Percentiles rank a stretch among this genome's conserved stretches.
phyloP scores from a whole-genome alignment of 495 filamentous ascomycete genomes.

The Rusavskia elegans region DNA sequence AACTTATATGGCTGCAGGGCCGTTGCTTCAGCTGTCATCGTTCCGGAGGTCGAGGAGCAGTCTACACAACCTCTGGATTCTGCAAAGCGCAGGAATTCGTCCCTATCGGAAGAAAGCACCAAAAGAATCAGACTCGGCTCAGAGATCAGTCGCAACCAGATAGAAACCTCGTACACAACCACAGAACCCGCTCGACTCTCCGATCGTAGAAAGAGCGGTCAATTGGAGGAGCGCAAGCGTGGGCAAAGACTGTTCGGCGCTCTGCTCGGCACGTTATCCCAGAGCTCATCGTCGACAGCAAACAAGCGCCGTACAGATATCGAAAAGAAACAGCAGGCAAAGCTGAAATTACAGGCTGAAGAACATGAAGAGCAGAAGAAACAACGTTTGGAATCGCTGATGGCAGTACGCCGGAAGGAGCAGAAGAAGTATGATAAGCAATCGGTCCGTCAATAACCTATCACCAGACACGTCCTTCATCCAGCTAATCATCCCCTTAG shows the following conservation, averaged over 20 bases:
- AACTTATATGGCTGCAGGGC: conserved; percentile 17
- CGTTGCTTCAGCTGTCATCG: conserved; percentile 49
- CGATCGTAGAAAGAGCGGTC: conserved; percentile 30
- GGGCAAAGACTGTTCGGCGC: conserved; percentile 83
- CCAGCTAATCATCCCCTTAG: conserved; percentile 25
- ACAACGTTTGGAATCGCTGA: conserved; percentile 44
- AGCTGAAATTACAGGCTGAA: conserved; percentile 56
- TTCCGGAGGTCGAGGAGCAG: conserved; percentile 33
- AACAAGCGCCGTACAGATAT: conserved; percentile 75
- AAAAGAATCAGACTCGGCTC: conserved; percentile 40
- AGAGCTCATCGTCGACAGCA: conserved; percentile 49
- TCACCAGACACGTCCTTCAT: not conserved
- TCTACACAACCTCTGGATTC: conserved; percentile 18
- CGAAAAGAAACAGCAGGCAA: conserved; percentile 76
- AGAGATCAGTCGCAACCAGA: conserved; percentile 15
- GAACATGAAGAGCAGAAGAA: conserved; percentile 54
- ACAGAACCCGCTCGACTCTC: conserved; percentile 16
- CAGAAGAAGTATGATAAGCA: conserved; percentile 62
- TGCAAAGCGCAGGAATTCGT: conserved; percentile 43
- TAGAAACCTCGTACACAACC: conserved; percentile 7
- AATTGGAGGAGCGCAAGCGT: conserved; percentile 67
- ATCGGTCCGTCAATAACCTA: conserved; percentile 36
- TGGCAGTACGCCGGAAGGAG: conserved; percentile 42
- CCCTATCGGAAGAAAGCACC: conserved; percentile 30
- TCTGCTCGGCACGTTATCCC: conserved; percentile 72